Percentiles rank a stretch among this genome's conserved stretches.
These are phyloP conservation scores for Phytopythium kandeliae DNA, from an alignment of 352 stramenopile genomes.

Conservation along the genomic window DNA sequence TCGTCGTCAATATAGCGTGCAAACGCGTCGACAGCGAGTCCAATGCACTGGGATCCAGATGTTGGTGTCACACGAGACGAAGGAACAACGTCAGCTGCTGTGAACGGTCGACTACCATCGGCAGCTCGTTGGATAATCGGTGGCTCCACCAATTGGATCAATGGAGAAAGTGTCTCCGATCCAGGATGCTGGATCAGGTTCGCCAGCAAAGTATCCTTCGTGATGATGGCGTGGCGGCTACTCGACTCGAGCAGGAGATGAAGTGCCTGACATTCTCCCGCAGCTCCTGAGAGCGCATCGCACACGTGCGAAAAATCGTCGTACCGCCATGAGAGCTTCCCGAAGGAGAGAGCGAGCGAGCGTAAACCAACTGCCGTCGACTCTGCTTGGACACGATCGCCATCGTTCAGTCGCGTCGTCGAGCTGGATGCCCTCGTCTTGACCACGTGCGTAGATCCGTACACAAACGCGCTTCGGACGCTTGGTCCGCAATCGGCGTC, in stretches of 20 bases:
- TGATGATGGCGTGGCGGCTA: slow-evolving; percentile 23
- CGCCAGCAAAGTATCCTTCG: slow-evolving; percentile 15
- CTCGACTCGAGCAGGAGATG: slow-evolving; percentile 21
- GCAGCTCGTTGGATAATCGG: background rate
- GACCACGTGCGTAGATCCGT: slow-evolving; percentile 16
- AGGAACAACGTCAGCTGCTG: background rate
- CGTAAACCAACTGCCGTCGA: background rate
- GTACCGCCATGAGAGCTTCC: slow-evolving; percentile 34
- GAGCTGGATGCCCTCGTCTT: background rate
- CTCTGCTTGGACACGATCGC: background rate
- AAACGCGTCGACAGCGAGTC: slow-evolving; percentile 20
- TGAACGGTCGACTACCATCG: background rate
- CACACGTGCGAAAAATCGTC: slow-evolving; percentile 17
- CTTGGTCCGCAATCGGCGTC: slow-evolving; percentile 5
- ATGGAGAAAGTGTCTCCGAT: slow-evolving; percentile 8
- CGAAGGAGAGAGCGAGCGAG: slow-evolving; percentile 26
- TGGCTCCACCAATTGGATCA: slow-evolving; percentile 37
- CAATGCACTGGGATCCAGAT: background rate
- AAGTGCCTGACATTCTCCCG: slow-evolving; percentile 21
- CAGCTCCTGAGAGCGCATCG: slow-evolving; percentile 1
- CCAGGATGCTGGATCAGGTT: slow-evolving; percentile 11
- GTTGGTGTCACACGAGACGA: background rate
- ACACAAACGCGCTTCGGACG: slow-evolving; percentile 24
- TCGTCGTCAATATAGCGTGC: slow-evolving; percentile 23
- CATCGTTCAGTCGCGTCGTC: background rate